Conservation (phyloP, 306 rosid genomes). For the Castanospermum australe region DNA sequence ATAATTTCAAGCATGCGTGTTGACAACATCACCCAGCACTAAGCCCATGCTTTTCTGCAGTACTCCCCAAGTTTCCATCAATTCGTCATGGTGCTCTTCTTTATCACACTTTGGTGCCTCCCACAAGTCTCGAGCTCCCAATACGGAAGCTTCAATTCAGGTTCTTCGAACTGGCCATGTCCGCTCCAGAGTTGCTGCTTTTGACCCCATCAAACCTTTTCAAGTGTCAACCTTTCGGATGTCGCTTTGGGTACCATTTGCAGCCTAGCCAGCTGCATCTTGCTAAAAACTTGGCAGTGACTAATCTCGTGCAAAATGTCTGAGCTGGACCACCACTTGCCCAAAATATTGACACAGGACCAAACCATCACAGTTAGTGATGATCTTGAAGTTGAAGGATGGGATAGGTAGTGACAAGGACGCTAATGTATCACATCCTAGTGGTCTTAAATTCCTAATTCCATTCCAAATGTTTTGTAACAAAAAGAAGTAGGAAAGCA, state of each 20-base stretch:
- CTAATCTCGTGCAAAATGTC: not conserved
- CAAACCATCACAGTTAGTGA: not conserved
- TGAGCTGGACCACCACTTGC: constrained; percentile 37
- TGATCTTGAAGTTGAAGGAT: not conserved
- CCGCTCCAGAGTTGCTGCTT: not conserved
- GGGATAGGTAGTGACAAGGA: constrained; percentile 21
- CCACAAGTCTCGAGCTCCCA: not conserved
- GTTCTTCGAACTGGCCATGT: not conserved
- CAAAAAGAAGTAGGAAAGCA: not conserved
- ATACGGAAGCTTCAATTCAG: not conserved
- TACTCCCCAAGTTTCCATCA: constrained; percentile 8
- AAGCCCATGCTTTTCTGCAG: not conserved
- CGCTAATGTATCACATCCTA: not conserved
- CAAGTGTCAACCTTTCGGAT: not conserved
- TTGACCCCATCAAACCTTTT: not conserved
- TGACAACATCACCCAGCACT: constrained; percentile 43
- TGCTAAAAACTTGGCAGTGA: constrained; percentile 15
- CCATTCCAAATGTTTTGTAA: not conserved
- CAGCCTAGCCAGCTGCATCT: not conserved
- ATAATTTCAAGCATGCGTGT: constrained; percentile 34
- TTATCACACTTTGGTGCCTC: not conserved
- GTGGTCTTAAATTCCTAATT: not conserved
- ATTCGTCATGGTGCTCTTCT: not conserved
- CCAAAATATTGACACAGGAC: constrained; percentile 2
- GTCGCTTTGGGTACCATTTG: not conserved